Evolutionary conservation across 2,329 filamentous ascomycete genomes (phyloP), one percentile per base, ranked within the genome.

Genomic region (Diaporthe caulivora): DNA sequence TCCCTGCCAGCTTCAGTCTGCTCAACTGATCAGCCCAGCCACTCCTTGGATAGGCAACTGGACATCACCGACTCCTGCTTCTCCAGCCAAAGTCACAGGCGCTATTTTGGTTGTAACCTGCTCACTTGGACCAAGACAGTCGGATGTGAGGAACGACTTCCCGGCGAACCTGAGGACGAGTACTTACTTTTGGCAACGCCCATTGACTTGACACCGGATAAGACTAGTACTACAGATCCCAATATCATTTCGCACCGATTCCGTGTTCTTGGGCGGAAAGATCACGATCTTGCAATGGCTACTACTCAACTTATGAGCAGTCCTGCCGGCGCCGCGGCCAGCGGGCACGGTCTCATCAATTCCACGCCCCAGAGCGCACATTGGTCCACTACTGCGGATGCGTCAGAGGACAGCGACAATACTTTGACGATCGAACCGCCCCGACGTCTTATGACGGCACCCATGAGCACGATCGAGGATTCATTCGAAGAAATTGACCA

Each of bases 401-500:
- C 71, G 37, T 70, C 73, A 42, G 73, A 73, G 21, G 73, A 75
- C 18, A 70, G 71, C 7, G 73, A 75, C 58, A 75, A 75, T 31
- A 75, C 73, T 0, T 58, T 73, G 21, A 67, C 71, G 6, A 34
- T 73, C n/a, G 71, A 73, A 18, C 55, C 69, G 26, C 70, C 60
- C 18, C 67, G 47, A 21, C 71, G 55, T 13, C 55, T 55, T 18
- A 62, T 68, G 42, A 73, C 70, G 29, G 26, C 58, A 2, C 73
- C 71, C 18, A 72, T 75, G 57, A 75, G 71, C 54, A 73, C 73
- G 24, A 92, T 92, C 65, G 91, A 92, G 78, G 90, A 92, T 78
- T 92, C 90, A 1, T 82, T 92, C 11, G 90, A 91, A 78, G 90
- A 89, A 75, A 83, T 92, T 26, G 91, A 92, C 78, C 84, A 85